Evolutionary conservation across 768 basidiomycete genomes (phyloP).

Genomic region (Hemileccinum impolitum): DNA sequence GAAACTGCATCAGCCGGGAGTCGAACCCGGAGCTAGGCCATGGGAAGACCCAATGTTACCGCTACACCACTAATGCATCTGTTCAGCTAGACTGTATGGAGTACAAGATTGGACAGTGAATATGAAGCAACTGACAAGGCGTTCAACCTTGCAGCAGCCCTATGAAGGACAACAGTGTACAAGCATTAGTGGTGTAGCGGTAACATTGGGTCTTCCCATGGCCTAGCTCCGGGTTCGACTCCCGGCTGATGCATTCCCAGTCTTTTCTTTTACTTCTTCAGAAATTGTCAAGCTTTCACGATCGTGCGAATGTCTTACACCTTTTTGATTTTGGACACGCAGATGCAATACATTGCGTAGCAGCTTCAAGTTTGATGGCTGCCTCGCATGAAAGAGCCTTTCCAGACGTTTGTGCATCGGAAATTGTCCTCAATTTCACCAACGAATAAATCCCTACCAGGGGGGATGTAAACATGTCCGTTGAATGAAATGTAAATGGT

Average conservation of each 20-base stretch:
- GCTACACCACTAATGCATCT: slow-evolving; percentile 67
- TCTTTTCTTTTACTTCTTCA: not conserved
- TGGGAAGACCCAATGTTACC: slow-evolving; percentile 91
- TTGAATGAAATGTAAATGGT: slow-evolving; percentile 11
- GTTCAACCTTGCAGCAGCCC: too few species aligned
- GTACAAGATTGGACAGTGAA: too few species aligned
- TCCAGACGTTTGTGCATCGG: too few species aligned
- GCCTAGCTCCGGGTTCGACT: slow-evolving; percentile 61
- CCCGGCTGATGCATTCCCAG: slow-evolving; percentile 45
- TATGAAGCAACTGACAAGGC: too few species aligned
- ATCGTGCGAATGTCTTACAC: too few species aligned
- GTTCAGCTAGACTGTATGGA: too few species aligned
- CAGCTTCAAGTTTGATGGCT: too few species aligned
- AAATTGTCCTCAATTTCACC: not conserved
- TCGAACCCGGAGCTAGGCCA: slow-evolving; percentile 62
- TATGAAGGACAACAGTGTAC: too few species aligned
- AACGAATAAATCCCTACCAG: slow-evolving; percentile 3
- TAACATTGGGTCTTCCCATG: slow-evolving; percentile 89
- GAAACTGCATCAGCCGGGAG: slow-evolving; percentile 50
- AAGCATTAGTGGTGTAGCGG: slow-evolving; percentile 71
- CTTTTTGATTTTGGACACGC: too few species aligned
- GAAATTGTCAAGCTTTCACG: too few species aligned
- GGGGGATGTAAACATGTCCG: slow-evolving; percentile 9
- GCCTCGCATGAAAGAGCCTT: too few species aligned
- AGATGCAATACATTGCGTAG: too few species aligned